These are phyloP conservation scores for Taxawa tesnikishii DNA, from an alignment of 2,329 filamentous ascomycete genomes.

Conservation along the genomic window DNA sequence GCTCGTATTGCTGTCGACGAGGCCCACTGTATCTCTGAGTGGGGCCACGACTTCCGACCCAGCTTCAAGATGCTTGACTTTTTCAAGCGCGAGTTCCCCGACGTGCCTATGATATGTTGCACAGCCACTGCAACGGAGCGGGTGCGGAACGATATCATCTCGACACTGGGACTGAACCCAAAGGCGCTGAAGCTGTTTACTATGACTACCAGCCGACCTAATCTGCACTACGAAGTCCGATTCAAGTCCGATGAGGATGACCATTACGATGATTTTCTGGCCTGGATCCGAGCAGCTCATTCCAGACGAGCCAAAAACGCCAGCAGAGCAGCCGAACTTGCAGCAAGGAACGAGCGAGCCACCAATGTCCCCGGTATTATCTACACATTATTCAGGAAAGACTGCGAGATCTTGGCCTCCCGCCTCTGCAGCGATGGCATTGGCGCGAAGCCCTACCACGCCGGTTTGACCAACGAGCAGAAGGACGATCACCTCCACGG, in stretches of 20 bases:
- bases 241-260: constrained; percentile 69
- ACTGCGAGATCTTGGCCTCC: constrained; percentile 59
- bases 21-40: constrained; percentile 94
- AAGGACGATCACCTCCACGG: constrained; percentile 59
- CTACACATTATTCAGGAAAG: constrained; percentile 62
- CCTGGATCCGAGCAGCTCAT: constrained; percentile 66
- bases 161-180: constrained; percentile 55
- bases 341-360: constrained; percentile 34
- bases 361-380: constrained; percentile 66
- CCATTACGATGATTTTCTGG: constrained; percentile 60
- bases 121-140: constrained; percentile 80
- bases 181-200: constrained; percentile 60
- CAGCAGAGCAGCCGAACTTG: constrained; percentile 46
- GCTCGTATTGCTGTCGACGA: constrained; percentile 83
- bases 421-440: constrained; percentile 56
- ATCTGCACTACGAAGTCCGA: constrained; percentile 81
- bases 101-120: constrained; percentile 82
- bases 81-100: constrained; percentile 70
- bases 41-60: constrained; percentile 94
- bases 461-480: constrained; percentile 50
- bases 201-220: constrained; percentile 72
- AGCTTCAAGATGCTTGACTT: constrained; percentile 79
- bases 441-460: constrained; percentile 62
- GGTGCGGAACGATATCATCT: constrained; percentile 73
- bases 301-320: constrained; percentile 50